phyloP scores from a whole-genome alignment of 345 rosid species.

The Citrus hindsii region DNA sequence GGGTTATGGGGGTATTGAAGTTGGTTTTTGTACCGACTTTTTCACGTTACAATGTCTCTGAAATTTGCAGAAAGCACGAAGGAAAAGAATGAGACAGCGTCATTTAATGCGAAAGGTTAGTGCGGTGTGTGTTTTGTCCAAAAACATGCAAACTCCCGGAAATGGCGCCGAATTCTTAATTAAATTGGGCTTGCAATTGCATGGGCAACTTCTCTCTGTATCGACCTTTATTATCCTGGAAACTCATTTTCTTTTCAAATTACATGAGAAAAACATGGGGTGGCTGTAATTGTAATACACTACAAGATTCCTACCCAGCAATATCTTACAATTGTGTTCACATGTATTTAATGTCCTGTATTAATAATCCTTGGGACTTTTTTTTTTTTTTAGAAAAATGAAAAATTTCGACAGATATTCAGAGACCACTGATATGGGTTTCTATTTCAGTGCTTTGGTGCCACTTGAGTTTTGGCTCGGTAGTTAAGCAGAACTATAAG shows the following conservation, averaged over 20 bases:
- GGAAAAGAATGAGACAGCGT: background rate
- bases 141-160: slow-evolving; percentile 26
- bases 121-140: slow-evolving; percentile 1
- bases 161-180: slow-evolving; percentile 24
- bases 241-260: background rate
- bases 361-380: background rate
- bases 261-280: background rate
- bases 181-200: background rate
- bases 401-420: background rate
- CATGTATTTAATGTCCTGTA: background rate
- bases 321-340: background rate
- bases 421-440: background rate
- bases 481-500: too few species aligned
- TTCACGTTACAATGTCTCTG: background rate
- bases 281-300: background rate
- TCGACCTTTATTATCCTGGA: background rate
- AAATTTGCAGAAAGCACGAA: background rate
- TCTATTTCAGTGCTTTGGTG: background rate
- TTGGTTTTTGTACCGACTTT: background rate
- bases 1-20: too few species aligned
- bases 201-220: background rate
- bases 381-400: background rate
- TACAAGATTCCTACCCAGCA: background rate
- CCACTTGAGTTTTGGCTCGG: too few species aligned
- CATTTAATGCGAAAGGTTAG: slow-evolving; percentile 29